Percentiles rank a stretch among this genome's conserved stretches.
Evolutionary conservation across 2,329 filamentous ascomycete species (phyloP).

Genomic region (Geosmithia morbida): DNA sequence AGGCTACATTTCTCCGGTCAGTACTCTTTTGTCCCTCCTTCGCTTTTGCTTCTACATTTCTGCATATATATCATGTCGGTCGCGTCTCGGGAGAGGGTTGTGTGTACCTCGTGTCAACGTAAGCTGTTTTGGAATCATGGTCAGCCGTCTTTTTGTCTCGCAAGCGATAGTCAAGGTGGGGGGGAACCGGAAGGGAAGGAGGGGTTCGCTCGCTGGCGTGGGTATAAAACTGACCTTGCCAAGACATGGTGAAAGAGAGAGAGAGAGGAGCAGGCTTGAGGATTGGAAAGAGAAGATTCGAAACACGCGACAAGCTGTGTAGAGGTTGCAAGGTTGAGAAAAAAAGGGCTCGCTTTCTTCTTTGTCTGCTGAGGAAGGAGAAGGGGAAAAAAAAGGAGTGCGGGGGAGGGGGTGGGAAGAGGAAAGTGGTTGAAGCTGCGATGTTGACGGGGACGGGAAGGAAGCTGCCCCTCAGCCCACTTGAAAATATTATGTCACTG

Average conservation of each 20-base stretch:
- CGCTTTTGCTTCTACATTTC: not conserved
- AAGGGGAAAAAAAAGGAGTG: not conserved
- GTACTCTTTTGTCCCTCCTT: not conserved
- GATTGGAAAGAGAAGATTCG: not conserved
- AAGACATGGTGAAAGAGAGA: constrained; percentile 5
- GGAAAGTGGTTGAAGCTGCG: not conserved
- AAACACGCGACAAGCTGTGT: not conserved
- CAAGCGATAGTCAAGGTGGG: not conserved
- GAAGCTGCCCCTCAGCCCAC: not conserved
- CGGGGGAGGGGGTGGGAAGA: not conserved
- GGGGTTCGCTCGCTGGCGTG: not conserved
- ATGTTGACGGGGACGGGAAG: not conserved
- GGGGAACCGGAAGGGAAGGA: not conserved
- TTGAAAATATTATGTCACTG: not conserved
- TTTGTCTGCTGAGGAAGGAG: not conserved
- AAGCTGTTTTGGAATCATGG: constrained; percentile 19
- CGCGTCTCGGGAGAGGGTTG: not conserved
- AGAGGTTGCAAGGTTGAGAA: not conserved
- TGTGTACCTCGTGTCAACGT: constrained; percentile 35
- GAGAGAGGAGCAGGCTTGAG: not conserved
- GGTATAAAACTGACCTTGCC: constrained; percentile 4
- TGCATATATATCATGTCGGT: not conserved
- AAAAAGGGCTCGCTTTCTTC: not conserved
- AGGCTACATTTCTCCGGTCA: constrained; percentile 39
- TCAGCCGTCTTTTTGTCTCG: not conserved